A percentile compares a stretch with the other conserved stretches of the same genome.
Evolutionary conservation across 352 stramenopile species (phyloP).

Genomic region (Pilasporangium apinafurcum): DNA sequence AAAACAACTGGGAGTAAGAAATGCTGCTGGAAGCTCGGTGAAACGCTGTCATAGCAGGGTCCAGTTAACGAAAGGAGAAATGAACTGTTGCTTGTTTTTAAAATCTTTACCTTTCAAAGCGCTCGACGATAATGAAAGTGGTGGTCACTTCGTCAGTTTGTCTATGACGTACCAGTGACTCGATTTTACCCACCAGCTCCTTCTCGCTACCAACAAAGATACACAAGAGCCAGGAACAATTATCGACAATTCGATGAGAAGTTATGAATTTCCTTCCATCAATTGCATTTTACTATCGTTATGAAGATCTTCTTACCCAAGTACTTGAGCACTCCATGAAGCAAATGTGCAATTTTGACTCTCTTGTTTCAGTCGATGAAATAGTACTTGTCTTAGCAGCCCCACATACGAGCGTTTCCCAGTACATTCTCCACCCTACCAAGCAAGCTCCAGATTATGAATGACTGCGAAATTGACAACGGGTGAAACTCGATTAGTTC

Average conservation of each 20-base stretch:
- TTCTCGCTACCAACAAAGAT: constrained; percentile 46
- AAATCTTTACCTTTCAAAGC: constrained; percentile 37
- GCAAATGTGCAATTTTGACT: constrained; percentile 17
- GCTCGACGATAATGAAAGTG: constrained; percentile 45
- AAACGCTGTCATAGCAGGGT: constrained; percentile 19
- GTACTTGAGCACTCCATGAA: constrained; percentile 28
- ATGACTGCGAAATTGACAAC: background rate
- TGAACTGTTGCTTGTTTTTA: background rate
- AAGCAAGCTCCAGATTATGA: background rate
- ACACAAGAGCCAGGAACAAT: background rate
- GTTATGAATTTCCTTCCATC: background rate
- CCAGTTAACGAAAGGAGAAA: background rate
- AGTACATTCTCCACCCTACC: constrained; percentile 31
- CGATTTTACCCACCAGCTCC: constrained; percentile 28
- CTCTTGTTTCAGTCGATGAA: too few relatives aligned
- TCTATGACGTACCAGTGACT: constrained; percentile 13
- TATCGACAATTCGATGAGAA: background rate
- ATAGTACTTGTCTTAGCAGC: constrained; percentile 26
- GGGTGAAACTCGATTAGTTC: background rate
- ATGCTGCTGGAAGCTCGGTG: constrained; percentile 57
- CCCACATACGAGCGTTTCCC: constrained; percentile 49
- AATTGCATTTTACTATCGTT: too few relatives aligned
- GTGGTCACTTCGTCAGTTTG: constrained; percentile 14
- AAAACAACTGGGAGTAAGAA: constrained; percentile 41
- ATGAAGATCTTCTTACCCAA: constrained; percentile 15